Conservation (phyloP, 2,329 filamentous ascomycete species). For the Karstenula rhodostoma region DNA sequence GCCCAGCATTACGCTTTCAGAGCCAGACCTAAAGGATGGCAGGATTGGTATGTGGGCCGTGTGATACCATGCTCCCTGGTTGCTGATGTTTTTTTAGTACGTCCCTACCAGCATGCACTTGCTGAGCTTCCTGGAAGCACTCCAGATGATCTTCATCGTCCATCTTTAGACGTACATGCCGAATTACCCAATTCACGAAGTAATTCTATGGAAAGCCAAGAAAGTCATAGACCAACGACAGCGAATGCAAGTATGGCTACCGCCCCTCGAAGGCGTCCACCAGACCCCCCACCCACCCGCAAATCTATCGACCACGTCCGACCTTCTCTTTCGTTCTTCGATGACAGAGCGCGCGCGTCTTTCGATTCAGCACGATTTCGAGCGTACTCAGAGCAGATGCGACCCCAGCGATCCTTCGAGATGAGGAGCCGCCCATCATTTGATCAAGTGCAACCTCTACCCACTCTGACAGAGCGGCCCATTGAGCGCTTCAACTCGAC, state of each 20-base stretch:
- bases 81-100: conserved; percentile 22
- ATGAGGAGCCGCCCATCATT: conserved; percentile 14
- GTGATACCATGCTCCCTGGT: not conserved
- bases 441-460: conserved; percentile 19
- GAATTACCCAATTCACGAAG: conserved; percentile 2
- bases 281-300: not conserved
- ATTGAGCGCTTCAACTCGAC: conserved; percentile 31
- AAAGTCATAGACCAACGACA: not conserved
- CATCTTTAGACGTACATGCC: conserved; percentile 23
- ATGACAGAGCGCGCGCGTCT: conserved; percentile 10
- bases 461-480: conserved; percentile 23
- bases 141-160: conserved; percentile 29
- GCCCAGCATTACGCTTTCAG: conserved; percentile 32
- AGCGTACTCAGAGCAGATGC: conserved; percentile 16
- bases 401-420: conserved; percentile 11
- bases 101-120: conserved; percentile 26
- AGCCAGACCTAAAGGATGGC: conserved; percentile 19
- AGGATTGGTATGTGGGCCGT: conserved; percentile 23
- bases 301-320: conserved; percentile 16
- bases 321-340: not conserved
- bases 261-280: not conserved
- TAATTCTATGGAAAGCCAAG: not conserved
- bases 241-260: not conserved
- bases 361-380: conserved; percentile 14
- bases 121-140: conserved; percentile 41